Evolutionary conservation across 208 protist species (phyloP).

Genomic region (Trypanosoma conorhini): DNA sequence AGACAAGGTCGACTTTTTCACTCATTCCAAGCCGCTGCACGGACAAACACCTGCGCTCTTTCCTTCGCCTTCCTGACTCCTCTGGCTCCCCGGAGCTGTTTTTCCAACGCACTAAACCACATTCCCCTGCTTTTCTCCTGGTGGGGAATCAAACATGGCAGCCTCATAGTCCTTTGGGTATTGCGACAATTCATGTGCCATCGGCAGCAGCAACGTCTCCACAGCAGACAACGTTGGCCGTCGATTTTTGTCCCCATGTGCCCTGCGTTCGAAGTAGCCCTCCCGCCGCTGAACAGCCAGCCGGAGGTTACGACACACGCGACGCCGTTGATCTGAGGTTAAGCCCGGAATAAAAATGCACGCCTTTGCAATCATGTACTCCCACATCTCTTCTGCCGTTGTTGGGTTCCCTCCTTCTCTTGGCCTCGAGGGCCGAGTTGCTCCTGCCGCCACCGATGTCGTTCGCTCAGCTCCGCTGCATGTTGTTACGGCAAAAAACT

Average conservation of each 20-base stretch:
- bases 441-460: neutral
- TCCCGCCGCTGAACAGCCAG: slow-evolving; percentile 33
- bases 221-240: slow-evolving; percentile 12
- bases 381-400: slow-evolving; percentile 64
- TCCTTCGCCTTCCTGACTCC: neutral
- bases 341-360: slow-evolving; percentile 74
- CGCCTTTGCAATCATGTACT: slow-evolving; percentile 73
- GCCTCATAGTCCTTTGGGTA: slow-evolving; percentile 57
- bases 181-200: slow-evolving; percentile 58
- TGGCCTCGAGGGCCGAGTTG: neutral
- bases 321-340: slow-evolving; percentile 40
- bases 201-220: slow-evolving; percentile 50
- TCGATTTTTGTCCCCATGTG: neutral
- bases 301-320: slow-evolving; percentile 46
- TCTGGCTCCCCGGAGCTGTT: neutral
- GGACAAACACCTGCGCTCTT: neutral
- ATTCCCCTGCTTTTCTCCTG: neutral
- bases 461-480: neutral
- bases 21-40: neutral
- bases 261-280: neutral
- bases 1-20: neutral
- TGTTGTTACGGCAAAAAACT: neutral
- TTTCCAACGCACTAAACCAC: slow-evolving; percentile 13
- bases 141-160: slow-evolving; percentile 14
- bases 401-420: slow-evolving; percentile 13